Evolutionary conservation across 164 flowering plant species (phyloP).

Genomic region (Pachysandra terminalis): DNA sequence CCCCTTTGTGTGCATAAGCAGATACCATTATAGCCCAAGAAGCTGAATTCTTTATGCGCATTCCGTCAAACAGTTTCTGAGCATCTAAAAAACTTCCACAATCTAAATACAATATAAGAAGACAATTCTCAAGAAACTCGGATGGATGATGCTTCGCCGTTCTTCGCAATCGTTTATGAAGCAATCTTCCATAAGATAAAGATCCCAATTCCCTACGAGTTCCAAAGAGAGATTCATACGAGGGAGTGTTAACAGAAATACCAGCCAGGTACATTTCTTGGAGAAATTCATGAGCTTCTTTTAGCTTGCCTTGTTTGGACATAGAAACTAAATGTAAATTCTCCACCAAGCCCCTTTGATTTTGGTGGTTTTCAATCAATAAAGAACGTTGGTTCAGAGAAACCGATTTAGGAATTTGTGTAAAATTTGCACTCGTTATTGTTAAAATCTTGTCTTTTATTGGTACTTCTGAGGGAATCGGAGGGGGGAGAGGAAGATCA

Average conservation of each 20-base stretch:
- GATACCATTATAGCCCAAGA: conserved; percentile 38
- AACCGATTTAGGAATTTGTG: conserved; percentile 37
- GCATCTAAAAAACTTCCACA: conserved; percentile 39
- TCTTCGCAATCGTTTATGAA: conserved; percentile 25
- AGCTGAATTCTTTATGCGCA: conserved; percentile 22
- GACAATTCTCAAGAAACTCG: conserved; percentile 26
- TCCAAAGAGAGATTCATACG: conserved; percentile 36
- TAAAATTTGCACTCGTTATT: conserved; percentile 23
- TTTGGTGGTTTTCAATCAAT: conserved; percentile 8
- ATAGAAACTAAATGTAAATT: conserved; percentile 44
- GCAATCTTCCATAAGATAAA: conserved; percentile 27
- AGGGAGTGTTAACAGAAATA: conserved; percentile 20
- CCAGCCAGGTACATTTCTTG: conserved; percentile 35
- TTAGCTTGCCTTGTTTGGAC: conserved; percentile 40
- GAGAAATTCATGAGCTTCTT: conserved; percentile 43
- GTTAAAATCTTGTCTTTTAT: neutral
- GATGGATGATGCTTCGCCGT: conserved; percentile 22
- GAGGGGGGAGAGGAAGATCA: conserved; percentile 15
- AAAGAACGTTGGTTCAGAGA: conserved; percentile 31
- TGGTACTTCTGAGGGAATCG: conserved; percentile 6
- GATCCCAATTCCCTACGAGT: conserved; percentile 26
- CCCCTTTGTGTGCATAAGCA: conserved; percentile 33
- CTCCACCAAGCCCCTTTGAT: conserved; percentile 28
- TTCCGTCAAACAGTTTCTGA: conserved; percentile 38
- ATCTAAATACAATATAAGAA: conserved; percentile 34